Evolutionary conservation across 1,284 basidiomycete species (phyloP), one percentile per base, ranked within the genome.

Genomic region (Cryptococcus floricola): DNA sequence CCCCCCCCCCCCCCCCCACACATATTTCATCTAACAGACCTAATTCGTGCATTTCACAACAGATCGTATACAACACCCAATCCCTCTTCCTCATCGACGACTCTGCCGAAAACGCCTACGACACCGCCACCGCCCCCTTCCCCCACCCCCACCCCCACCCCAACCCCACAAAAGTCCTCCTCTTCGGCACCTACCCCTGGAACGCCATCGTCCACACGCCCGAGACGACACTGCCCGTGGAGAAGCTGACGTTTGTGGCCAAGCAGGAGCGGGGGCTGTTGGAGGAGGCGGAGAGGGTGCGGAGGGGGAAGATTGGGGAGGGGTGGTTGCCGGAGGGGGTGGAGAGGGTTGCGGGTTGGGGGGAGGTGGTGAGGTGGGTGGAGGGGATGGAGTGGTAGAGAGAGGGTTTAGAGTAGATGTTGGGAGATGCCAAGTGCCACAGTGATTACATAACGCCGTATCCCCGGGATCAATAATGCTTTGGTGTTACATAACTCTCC

Each of bases 141-240:
- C 50, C 55, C 7, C 59, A 57, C 14, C 44, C 53, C 14, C 37
- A 46, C 14, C 50, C 55, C 7, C 59, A 57, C 14, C 44, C 53
- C 14, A 27, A 46, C 14, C 77, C 78, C 1, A 73, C 82, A 14
- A 82, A 80, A 2, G 84, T 86, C n/a, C 75, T 90, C 38, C 79
- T 91, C 6, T 89, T 89, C 63, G 88, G 88, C n/a, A 75, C 82
- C 47, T 88, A 89, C 64, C 79, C 83, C 51, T 91, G 88, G 88
- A 89, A 88, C 72, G 79, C 67, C 77, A 67, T 81, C 83, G 56
- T 63, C 79, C 66, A 68, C 38, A 19, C 46, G 10, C 48, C 48
- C 2, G 23, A 27, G 5, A 13, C 52, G 27, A 45, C 47, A 18
- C 39, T 39, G 18, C 50, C 47, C 6, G 41, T 62, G 6, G 81